These are phyloP conservation scores for Podospora appendiculata DNA, from an alignment of 495 filamentous ascomycete species.

Conservation along the genomic window DNA sequence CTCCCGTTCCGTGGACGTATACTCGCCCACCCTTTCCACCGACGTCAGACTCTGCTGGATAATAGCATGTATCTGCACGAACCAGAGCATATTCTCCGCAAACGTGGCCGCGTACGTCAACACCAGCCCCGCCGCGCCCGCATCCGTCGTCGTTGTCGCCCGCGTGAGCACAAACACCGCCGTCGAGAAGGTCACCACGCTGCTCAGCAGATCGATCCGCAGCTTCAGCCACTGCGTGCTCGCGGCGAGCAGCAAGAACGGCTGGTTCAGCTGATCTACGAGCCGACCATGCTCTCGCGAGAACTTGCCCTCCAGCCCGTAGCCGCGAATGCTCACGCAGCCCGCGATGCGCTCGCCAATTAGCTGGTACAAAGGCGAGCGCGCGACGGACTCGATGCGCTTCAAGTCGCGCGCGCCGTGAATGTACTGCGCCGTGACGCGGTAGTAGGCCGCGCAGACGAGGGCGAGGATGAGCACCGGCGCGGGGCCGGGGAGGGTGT, in stretches of 20 bases:
- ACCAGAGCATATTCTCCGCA: constrained; percentile 40
- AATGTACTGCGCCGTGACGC: constrained; percentile 5
- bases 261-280: constrained; percentile 4
- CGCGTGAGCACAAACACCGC: constrained; percentile 56
- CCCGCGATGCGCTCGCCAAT: constrained; percentile 3
- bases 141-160: constrained; percentile 19
- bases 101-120: constrained; percentile 74
- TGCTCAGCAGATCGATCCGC: constrained; percentile 50
- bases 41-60: constrained; percentile 30
- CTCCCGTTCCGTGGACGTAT: not conserved
- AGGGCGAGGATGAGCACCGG: not conserved
- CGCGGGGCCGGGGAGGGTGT: not conserved
- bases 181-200: constrained; percentile 66
- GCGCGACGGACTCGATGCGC: constrained; percentile 1
- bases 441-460: not conserved
- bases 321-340: constrained; percentile 6
- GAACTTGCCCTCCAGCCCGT: constrained; percentile 4
- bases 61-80: constrained; percentile 30
- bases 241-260: constrained; percentile 61
- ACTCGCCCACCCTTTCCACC: not conserved
- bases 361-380: constrained; percentile 5
- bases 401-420: constrained; percentile 2
- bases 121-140: constrained; percentile 69
- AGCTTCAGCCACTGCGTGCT: constrained; percentile 66
- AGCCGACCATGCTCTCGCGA: not conserved